Base-by-base conservation (phyloP, 2,329 filamentous ascomycete genomes). In the Paracamarosporium sp. region DNA sequence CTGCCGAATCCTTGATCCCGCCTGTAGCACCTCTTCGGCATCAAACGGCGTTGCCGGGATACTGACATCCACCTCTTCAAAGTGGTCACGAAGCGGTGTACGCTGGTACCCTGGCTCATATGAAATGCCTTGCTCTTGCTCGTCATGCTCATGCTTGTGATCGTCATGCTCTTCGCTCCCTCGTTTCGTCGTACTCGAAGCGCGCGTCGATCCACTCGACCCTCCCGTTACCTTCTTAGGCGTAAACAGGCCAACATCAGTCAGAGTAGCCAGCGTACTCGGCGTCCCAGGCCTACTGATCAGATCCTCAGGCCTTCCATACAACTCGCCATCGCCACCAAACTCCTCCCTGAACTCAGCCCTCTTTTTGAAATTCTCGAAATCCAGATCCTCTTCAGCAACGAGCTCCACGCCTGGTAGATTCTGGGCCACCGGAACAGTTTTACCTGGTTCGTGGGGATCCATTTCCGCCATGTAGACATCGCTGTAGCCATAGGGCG, bases 331-430 rank as follows among this genome's bases (percentile, higher is more conserved):
- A 48, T 82, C 80, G 9, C 90, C 93, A 17, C 92, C 93, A 65
- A 93, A 91, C 50, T 95, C 89, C 15, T 93, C 90, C 0, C 89
- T 87, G 78, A 97, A 97, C 67, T 97, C 93, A 2, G 90, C 85
- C 4, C 92, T 86, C 74, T 96, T 90, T 79, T 96, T 97, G 83
- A 89, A 97, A 76, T 92, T 93, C 58, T 91, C 88, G 72, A 96
- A 97, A 74, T 96, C 92, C 69, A 97, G 88, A 38, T 92, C 88
- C 48, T 86, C 84, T 70, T 98, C 94, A 0, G 90, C 87, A 0
- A 98, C 92, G 52, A 96, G 85, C 77, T 98, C 94, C 73, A 97
- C 96, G 0, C 91, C 90, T 9, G 76, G 76, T 15, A 72, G 50
- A 4, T 57, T 35, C 1, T 55, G 28, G 1, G 22, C 28, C 7